These are phyloP conservation scores for Platanus orientalis DNA, from an alignment of 164 flowering plant genomes.

Conservation along the genomic window DNA sequence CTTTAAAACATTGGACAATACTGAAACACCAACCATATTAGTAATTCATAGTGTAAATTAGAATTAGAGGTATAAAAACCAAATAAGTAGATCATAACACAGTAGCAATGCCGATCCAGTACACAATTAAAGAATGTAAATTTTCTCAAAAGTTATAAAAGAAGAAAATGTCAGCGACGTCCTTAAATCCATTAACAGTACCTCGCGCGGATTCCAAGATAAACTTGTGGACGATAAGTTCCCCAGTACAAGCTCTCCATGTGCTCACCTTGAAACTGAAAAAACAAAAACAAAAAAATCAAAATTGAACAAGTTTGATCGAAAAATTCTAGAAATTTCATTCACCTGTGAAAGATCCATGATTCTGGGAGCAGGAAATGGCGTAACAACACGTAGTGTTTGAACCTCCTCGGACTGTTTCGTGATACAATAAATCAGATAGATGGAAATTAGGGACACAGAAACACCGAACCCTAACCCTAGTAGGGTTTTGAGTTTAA, in stretches of 20 bases:
- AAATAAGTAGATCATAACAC: no score
- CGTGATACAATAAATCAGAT: conserved; percentile 2
- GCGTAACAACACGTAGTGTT: conserved; percentile 63
- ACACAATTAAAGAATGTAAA: no score
- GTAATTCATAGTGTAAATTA: no score
- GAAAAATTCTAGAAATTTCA: background rate
- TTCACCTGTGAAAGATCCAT: conserved; percentile 73
- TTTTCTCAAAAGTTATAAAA: no score
- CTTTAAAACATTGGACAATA: no score
- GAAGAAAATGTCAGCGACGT: no score
- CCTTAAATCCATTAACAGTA: conserved; percentile 12
- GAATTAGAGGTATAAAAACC: no score
- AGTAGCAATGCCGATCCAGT: no score
- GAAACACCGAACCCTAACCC: conserved; percentile 29
- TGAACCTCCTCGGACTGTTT: conserved; percentile 17
- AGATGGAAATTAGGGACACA: conserved; percentile 18
- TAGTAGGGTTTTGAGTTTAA: conserved; percentile 31
- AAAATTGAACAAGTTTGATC: background rate
- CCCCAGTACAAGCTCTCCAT: conserved; percentile 97
- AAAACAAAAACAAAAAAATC: background rate
- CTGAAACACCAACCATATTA: no score
- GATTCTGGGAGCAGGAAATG: conserved; percentile 74
- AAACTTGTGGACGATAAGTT: conserved; percentile 87
- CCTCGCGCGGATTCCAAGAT: conserved; percentile 93
- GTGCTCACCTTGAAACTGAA: conserved; percentile 92